Percentiles rank a stretch among this genome's conserved stretches.
Evolutionary conservation across 805 yeast genomes (phyloP).

Genomic region (Barnettozyma wickerhamii): DNA sequence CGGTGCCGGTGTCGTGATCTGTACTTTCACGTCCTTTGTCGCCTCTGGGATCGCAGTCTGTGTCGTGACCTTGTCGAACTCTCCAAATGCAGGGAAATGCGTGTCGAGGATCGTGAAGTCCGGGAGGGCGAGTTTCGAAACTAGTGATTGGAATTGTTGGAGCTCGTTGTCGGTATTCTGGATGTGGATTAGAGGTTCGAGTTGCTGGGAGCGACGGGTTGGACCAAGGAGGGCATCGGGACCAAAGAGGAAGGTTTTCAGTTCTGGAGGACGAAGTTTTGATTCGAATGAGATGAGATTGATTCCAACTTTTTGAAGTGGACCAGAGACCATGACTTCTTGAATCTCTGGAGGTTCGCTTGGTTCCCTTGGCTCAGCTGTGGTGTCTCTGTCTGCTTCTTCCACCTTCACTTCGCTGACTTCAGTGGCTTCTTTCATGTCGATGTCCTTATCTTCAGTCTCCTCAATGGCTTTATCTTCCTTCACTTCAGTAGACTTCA

Average conservation of each 20-base stretch:
- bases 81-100: slow-evolving; percentile 55
- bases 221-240: slow-evolving; percentile 49
- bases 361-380: slow-evolving; percentile 8
- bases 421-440: slow-evolving; percentile 1
- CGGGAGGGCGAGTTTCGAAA: slow-evolving; percentile 40
- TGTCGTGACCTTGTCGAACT: slow-evolving; percentile 37
- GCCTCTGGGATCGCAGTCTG: slow-evolving; percentile 41
- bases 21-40: slow-evolving; percentile 43
- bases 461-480: background rate
- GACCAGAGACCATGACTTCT: slow-evolving; percentile 54
- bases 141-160: slow-evolving; percentile 13
- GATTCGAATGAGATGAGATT: slow-evolving; percentile 49
- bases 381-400: slow-evolving; percentile 6
- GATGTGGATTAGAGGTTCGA: slow-evolving; percentile 46
- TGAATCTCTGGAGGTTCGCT: no score
- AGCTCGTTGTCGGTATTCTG: slow-evolving; percentile 23
- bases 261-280: slow-evolving; percentile 26
- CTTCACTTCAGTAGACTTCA: background rate
- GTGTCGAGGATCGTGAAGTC: slow-evolving; percentile 29
- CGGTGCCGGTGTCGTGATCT: slow-evolving; percentile 66
- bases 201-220: slow-evolving; percentile 48
- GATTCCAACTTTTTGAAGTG: slow-evolving; percentile 54
- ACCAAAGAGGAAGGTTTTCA: slow-evolving; percentile 53
- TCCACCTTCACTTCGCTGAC: slow-evolving; percentile 12
- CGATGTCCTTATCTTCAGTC: background rate